Evolutionary conservation across 352 stramenopile species (phyloP), one percentile per base, ranked within the genome.

Genomic region (Globisporangium cylindrosporum): DNA sequence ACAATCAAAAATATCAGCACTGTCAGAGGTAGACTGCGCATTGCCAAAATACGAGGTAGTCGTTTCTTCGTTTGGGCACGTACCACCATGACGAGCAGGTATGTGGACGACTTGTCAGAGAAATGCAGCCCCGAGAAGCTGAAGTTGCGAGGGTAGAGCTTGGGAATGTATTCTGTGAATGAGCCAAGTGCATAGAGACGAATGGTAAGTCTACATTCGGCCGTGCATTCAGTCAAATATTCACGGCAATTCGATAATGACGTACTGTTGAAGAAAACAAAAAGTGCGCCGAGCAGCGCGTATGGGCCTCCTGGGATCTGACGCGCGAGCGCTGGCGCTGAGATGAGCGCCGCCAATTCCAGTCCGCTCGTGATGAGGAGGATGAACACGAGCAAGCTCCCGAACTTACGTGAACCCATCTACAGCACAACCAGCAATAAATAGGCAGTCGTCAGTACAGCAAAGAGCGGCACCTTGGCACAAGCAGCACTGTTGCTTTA

Each of bases 391-490:
- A 90, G 36, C 7, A 92, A 49, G 63, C 86, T 94, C 34, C 88
- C 86, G 62, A 94, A 96, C 66, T 96, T 96, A 59, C 87, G 83
- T 64, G 88, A 94, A 14, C 88, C 88, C 84, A 96, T 81, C 74
- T 94, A 74, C 38, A 58, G 38, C 15, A 38, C 32, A 38, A 38
- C 7, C 5, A 36, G 3, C 10, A 56, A 14, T 15, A 38, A 51
- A 51, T 12, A 22, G 6, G 18, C 3, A 36, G n/a, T 15, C 10
- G n/a, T 32, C 10, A 24, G 10, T 9, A 38, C 25, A 24, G 25
- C 62, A 27, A n/a, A 43, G 41, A 24, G 9, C 20, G 34, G 2
- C 53, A 54, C 20, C 18, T 4, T 25, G 20, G 24, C 5, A 1
- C n/a, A 15, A 10, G 3, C 9, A 46, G 25, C 38, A 62, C 24